Evolutionary conservation across 2,329 filamentous ascomycete genomes (phyloP).

Genomic region (Aspergillus pseudoglaucus): DNA sequence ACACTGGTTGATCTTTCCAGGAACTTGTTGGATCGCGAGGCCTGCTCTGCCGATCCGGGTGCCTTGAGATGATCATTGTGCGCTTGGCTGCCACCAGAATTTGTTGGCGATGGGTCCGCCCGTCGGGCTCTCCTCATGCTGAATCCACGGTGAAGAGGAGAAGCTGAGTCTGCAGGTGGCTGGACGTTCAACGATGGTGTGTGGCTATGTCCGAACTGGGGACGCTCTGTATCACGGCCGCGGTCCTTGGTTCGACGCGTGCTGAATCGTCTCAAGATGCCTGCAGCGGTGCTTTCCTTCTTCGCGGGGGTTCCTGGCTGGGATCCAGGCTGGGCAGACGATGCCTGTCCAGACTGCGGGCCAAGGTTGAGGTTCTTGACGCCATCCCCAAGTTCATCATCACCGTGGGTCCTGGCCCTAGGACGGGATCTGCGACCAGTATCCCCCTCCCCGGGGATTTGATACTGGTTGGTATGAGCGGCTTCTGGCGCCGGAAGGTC

Average conservation of each 20-base stretch:
- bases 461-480: conserved; percentile 86
- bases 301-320: conserved; percentile 58
- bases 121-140: conserved; percentile 64
- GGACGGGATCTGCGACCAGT: conserved; percentile 78
- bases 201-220: conserved; percentile 56
- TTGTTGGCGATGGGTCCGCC: conserved; percentile 46
- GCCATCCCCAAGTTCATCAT: conserved; percentile 76
- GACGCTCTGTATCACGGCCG: conserved; percentile 35
- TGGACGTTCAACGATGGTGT: conserved; percentile 77
- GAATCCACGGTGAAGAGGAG: conserved; percentile 74
- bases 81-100: conserved; percentile 55
- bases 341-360: conserved; percentile 41
- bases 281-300: conserved; percentile 81
- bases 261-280: conserved; percentile 82
- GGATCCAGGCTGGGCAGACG: conserved; percentile 49
- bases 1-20: conserved; percentile 86
- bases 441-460: conserved; percentile 81
- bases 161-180: conserved; percentile 60
- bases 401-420: conserved; percentile 84
- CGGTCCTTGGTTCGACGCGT: conserved; percentile 67
- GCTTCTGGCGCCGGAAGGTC: conserved; percentile 76
- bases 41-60: conserved; percentile 56
- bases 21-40: conserved; percentile 58
- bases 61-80: conserved; percentile 74
- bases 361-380: conserved; percentile 59